Base-by-base conservation (phyloP, 352 stramenopile genomes). In the Phytophthora pini region DNA sequence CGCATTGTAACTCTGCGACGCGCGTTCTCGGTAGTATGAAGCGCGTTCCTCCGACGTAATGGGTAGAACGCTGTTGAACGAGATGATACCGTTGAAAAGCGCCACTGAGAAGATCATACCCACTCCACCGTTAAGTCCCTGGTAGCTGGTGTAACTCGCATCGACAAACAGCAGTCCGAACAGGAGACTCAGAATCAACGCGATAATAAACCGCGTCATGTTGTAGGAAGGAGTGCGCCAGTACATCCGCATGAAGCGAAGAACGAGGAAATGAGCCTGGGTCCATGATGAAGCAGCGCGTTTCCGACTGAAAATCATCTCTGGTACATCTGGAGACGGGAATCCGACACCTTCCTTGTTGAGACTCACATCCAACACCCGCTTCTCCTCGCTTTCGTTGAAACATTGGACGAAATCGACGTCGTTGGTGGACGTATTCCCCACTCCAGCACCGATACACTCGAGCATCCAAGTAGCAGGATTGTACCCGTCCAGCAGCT, bases 181-280 rank as follows among this genome's bases (percentile, higher is more conserved):
- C 39, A 95, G 64, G 1, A 94, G 56, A 20, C 74, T 62, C 32
- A 81, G 77, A 0, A 93, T 51, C 9, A 60, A 2, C 11, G 70
- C 87, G n/a, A 95, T 67, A 15, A 88, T 56, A 2, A 90, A 66
- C 7, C 90, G 78, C 1, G 82, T 82, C 2, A 90, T 53, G 73
- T 94, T 96, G 71, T 97, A 97, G 43, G 74, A 77, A 24, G 89
- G 86, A 13, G 77, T 92, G 13, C 90, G 78, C 81, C 80, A 97
- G 60, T 97, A 97, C 39, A 89, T 80, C 54, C 52, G 56, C 68
- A 90, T 17, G 94, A 72, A 79, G 4, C 75, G 72, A 36, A 51
- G 59, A 12, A 74, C 43, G 2, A 84, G 48, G 22, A 74, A 65
- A 68, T 63, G 36, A 47, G 82, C 40, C 53, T 84, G 54, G 0